These are phyloP conservation scores for Quercus lobata DNA, from an alignment of 331 rosid genomes.

Conservation along the genomic window DNA sequence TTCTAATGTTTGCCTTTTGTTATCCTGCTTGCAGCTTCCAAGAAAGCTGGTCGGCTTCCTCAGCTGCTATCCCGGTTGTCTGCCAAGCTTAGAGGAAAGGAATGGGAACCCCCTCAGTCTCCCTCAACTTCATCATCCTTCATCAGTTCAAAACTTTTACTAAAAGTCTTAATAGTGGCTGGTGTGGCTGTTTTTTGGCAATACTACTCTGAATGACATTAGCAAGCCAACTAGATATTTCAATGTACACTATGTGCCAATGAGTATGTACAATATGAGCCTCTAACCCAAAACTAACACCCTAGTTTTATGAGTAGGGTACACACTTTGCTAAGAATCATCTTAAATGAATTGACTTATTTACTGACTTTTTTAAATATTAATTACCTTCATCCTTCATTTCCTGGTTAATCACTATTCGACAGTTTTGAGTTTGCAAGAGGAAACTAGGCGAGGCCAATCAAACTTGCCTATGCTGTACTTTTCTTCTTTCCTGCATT, in stretches of 20 bases:
- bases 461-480: background rate
- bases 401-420: too few relatives aligned
- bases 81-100: conserved; percentile 54
- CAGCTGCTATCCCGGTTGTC: conserved; percentile 38
- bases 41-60: conserved; percentile 25
- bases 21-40: conserved; percentile 39
- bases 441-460: background rate
- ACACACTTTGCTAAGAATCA: background rate
- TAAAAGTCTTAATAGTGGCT: conserved; percentile 52
- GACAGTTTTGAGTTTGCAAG: background rate
- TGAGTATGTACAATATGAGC: conserved; percentile 30
- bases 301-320: conserved; percentile 15
- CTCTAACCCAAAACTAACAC: conserved; percentile 16
- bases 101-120: conserved; percentile 37
- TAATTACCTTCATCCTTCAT: too few relatives aligned
- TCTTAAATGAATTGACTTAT: background rate
- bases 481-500: background rate
- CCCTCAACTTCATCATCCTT: conserved; percentile 36
- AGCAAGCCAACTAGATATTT: conserved; percentile 12
- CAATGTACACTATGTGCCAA: conserved; percentile 30
- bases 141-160: conserved; percentile 42
- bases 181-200: conserved; percentile 79
- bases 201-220: conserved; percentile 43
- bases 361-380: background rate
- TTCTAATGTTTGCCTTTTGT: background rate